A percentile compares a stretch with the other conserved stretches of the same genome.
Evolutionary conservation across 371 early-diverging fungal species (phyloP).

Genomic region (Coemansia linderi): DNA sequence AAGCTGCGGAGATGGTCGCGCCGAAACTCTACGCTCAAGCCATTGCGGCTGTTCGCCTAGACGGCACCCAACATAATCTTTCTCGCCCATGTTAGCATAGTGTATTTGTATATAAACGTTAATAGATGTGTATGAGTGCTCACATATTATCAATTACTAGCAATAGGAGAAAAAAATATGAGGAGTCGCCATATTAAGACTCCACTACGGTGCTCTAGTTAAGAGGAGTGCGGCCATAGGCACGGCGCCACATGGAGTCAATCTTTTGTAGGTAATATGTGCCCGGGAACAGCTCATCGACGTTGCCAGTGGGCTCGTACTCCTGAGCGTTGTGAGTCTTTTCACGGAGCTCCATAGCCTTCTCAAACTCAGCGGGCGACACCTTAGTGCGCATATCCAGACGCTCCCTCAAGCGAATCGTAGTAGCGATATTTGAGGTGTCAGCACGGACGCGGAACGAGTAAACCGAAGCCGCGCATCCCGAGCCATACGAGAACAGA

Average conservation of each 20-base stretch:
- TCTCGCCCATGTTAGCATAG: neutral
- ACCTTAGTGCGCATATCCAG: conserved; percentile 74
- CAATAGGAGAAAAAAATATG: too few species aligned
- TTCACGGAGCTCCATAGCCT: conserved; percentile 86
- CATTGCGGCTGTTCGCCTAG: conserved; percentile 36
- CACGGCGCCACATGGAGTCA: conserved; percentile 91
- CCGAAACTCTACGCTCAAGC: conserved; percentile 31
- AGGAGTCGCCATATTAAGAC: too few species aligned
- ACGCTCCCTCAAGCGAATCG: conserved; percentile 70
- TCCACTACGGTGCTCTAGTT: conserved; percentile 14
- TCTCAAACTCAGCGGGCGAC: conserved; percentile 77
- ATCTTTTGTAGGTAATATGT: conserved; percentile 85
- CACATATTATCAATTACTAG: neutral
- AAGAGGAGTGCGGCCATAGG: conserved; percentile 62
- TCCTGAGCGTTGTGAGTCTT: conserved; percentile 78
- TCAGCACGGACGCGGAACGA: conserved; percentile 78
- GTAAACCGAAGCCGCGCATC: conserved; percentile 92
- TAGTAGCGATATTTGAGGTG: conserved; percentile 64
- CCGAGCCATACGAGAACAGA: conserved; percentile 96
- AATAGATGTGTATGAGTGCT: neutral
- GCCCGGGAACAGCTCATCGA: conserved; percentile 61
- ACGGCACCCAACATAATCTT: neutral
- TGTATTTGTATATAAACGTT: neutral
- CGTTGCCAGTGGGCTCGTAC: conserved; percentile 73
- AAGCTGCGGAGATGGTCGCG: conserved; percentile 35